phyloP scores from a whole-genome alignment of 257 asterid genomes.

The Primulina eburnea region DNA sequence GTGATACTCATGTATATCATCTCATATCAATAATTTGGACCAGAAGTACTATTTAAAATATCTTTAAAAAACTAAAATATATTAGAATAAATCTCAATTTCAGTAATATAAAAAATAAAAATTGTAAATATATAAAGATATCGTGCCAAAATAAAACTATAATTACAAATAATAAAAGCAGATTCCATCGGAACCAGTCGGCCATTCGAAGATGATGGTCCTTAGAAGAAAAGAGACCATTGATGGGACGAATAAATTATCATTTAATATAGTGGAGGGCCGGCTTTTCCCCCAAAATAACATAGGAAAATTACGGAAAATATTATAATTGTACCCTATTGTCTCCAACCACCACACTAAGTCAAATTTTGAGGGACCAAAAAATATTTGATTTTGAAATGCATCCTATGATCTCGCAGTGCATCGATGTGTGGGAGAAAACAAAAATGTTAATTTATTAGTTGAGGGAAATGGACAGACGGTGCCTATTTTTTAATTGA shows the following conservation, averaged over 20 bases:
- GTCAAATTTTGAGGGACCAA: background rate
- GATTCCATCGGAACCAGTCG: background rate
- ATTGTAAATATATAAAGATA: too few species aligned
- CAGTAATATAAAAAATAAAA: too few species aligned
- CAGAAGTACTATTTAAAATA: too few species aligned
- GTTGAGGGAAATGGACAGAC: background rate
- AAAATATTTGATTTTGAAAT: background rate
- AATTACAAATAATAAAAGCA: background rate
- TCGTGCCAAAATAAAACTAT: too few species aligned
- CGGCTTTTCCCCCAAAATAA: background rate
- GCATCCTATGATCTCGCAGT: background rate
- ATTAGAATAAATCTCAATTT: too few species aligned
- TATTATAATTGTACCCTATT: background rate
- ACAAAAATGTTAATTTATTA: too few species aligned
- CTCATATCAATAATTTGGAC: too few species aligned
- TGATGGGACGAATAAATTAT: background rate
- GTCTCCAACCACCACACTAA: background rate
- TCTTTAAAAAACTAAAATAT: too few species aligned
- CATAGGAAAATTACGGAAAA: too few species aligned
- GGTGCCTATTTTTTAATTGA: background rate
- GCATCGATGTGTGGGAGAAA: background rate
- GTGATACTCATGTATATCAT: too few species aligned
- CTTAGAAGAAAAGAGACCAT: background rate
- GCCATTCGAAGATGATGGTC: background rate
- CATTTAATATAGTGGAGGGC: background rate